Evolutionary conservation across 2,329 filamentous ascomycete species (phyloP).

Genomic region (Cytospora paraplurivora): DNA sequence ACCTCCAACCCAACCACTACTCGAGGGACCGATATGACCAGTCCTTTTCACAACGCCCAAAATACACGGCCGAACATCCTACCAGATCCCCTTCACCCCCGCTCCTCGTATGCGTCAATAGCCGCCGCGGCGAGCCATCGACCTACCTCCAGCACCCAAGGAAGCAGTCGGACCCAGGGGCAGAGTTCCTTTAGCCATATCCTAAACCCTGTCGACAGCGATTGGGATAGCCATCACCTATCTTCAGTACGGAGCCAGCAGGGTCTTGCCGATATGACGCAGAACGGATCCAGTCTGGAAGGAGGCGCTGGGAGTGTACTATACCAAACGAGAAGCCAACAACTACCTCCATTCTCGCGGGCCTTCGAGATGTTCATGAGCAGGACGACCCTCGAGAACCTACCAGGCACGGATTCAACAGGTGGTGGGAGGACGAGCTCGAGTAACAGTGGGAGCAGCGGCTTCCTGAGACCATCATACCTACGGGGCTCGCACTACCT

Average conservation of each 20-base stretch:
- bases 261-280: conserved; percentile 35
- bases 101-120: conserved; percentile 47
- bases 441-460: conserved; percentile 37
- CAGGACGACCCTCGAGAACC: conserved; percentile 29
- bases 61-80: conserved; percentile 18
- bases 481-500: conserved; percentile 77
- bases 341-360: conserved; percentile 52
- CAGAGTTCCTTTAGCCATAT: conserved; percentile 54
- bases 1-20: background rate
- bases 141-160: conserved; percentile 41
- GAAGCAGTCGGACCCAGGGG: conserved; percentile 33
- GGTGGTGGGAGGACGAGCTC: conserved; percentile 26
- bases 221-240: conserved; percentile 19
- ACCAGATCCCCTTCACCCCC: conserved; percentile 34
- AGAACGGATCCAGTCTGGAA: conserved; percentile 35
- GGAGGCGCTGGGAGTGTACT: conserved; percentile 30
- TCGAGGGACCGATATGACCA: conserved; percentile 25
- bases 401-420: conserved; percentile 33
- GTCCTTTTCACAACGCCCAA: conserved; percentile 21
- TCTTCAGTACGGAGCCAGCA: background rate
- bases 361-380: conserved; percentile 55
- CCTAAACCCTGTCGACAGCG: conserved; percentile 50
- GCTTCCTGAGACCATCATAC: conserved; percentile 84
- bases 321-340: conserved; percentile 36
- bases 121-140: conserved; percentile 41